phyloP scores from a whole-genome alignment of 805 yeast species.

The Candida tallmaniae region DNA sequence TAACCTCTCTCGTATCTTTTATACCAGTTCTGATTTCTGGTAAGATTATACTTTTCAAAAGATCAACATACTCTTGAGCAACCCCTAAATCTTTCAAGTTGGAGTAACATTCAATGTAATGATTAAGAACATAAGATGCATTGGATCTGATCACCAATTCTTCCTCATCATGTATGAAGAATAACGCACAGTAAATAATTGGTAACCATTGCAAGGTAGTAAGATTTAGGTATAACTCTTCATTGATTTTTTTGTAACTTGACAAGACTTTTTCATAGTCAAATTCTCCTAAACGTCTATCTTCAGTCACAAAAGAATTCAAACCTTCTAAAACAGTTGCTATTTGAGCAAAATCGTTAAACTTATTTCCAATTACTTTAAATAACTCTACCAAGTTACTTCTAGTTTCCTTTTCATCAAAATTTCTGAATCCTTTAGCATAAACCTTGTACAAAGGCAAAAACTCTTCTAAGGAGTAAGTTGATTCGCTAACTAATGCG shows the following conservation, averaged over 20 bases:
- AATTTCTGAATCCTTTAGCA: slow-evolving; percentile 55
- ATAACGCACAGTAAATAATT: slow-evolving; percentile 61
- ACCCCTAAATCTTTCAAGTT: slow-evolving; percentile 17
- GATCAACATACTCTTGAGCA: slow-evolving; percentile 25
- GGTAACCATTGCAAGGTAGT: slow-evolving; percentile 73
- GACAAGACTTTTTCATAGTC: slow-evolving; percentile 73
- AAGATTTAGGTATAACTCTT: slow-evolving; percentile 41
- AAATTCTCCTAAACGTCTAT: slow-evolving; percentile 59
- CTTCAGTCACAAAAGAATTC: slow-evolving; percentile 48
- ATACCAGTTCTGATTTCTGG: slow-evolving; percentile 68
- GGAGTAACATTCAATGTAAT: slow-evolving; percentile 59
- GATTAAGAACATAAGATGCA: slow-evolving; percentile 58
- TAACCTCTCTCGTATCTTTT: slow-evolving; percentile 50
- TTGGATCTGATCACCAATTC: slow-evolving; percentile 80
- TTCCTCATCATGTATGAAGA: slow-evolving; percentile 66
- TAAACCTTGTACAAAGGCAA: slow-evolving; percentile 44
- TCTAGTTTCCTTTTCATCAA: slow-evolving; percentile 60
- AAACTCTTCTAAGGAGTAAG: slow-evolving; percentile 50
- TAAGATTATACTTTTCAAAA: slow-evolving; percentile 51
- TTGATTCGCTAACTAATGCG: slow-evolving; percentile 47
- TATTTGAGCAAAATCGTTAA: slow-evolving; percentile 39
- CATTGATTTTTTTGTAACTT: slow-evolving; percentile 65
- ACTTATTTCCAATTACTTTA: slow-evolving; percentile 50
- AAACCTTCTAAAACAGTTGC: slow-evolving; percentile 56
- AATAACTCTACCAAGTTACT: slow-evolving; percentile 57